Evolutionary conservation across 2,329 filamentous ascomycete genomes (phyloP).

Genomic region (Malbranchea zuffiana): DNA sequence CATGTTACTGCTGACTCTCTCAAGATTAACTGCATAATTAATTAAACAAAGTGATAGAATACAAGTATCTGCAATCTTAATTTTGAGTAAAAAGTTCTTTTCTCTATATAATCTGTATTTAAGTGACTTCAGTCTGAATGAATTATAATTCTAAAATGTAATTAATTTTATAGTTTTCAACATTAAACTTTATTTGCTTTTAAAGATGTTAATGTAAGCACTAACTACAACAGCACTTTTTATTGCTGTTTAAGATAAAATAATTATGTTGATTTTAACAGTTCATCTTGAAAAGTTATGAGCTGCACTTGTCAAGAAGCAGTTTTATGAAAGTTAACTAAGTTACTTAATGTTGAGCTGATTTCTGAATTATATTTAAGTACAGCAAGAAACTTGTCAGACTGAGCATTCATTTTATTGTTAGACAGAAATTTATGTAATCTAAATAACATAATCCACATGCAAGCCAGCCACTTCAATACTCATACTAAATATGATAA

Average conservation of each 20-base stretch:
- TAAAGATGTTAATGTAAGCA: constrained; percentile 50
- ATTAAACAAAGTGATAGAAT: constrained; percentile 81
- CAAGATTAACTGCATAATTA: constrained; percentile 63
- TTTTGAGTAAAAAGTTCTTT: constrained; percentile 79
- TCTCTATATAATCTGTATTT: constrained; percentile 76
- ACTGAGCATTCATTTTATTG: no score
- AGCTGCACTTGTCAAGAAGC: no score
- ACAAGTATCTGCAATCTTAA: constrained; percentile 70
- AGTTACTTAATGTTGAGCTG: no score
- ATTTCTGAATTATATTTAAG: no score
- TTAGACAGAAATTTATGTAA: no score
- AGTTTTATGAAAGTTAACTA: no score
- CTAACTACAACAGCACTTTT: constrained; percentile 31
- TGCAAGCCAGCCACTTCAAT: no score
- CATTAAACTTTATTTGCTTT: constrained; percentile 78
- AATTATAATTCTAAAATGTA: constrained; percentile 57
- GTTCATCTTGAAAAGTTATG: no score
- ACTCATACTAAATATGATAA: no score
- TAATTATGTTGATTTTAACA: constrained; percentile 41
- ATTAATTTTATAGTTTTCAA: constrained; percentile 74
- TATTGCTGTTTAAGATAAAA: constrained; percentile 44
- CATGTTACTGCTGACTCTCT: constrained; percentile 53
- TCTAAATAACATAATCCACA: no score
- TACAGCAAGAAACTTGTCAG: no score
- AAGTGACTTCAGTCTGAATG: constrained; percentile 65